A percentile compares a stretch with the other conserved stretches of the same genome.
Conservation (phyloP, 345 rosid species). For the Chamaenerion angustifolium region DNA sequence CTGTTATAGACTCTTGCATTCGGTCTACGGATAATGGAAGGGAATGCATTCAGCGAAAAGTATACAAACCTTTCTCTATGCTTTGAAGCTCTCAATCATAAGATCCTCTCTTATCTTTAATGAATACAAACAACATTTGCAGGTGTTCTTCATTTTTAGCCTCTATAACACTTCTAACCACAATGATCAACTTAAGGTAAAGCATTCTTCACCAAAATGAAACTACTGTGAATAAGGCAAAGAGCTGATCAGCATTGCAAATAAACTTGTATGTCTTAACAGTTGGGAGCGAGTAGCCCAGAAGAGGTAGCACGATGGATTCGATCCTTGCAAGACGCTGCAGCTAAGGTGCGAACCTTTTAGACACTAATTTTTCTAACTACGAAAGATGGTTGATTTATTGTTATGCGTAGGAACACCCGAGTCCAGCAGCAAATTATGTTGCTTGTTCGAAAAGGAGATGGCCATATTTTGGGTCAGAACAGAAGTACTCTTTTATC, state of each 20-base stretch:
- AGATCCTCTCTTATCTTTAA: no score
- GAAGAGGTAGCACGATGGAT: slow-evolving; percentile 97
- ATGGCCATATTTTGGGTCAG: slow-evolving; percentile 35
- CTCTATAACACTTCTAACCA: slow-evolving; percentile 57
- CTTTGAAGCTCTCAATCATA: background rate
- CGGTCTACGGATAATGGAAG: slow-evolving; percentile 90
- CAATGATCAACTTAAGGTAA: slow-evolving; percentile 72
- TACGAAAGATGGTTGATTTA: slow-evolving; percentile 9
- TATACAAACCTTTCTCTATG: slow-evolving; percentile 11
- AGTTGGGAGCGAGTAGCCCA: slow-evolving; percentile 92
- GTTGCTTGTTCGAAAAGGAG: slow-evolving; percentile 39
- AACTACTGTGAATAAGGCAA: no score
- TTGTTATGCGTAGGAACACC: slow-evolving; percentile 29
- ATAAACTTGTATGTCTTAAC: slow-evolving; percentile 5
- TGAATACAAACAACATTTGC: slow-evolving; percentile 8
- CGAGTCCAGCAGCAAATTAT: slow-evolving; percentile 31
- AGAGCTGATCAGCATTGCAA: background rate
- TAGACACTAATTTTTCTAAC: background rate
- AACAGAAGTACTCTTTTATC: no score
- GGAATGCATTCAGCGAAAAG: slow-evolving; percentile 75
- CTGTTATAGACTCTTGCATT: slow-evolving; percentile 53
- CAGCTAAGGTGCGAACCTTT: slow-evolving; percentile 42
- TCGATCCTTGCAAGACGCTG: slow-evolving; percentile 45
- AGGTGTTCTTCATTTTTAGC: slow-evolving; percentile 81
- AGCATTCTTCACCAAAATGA: background rate